Base-by-base conservation (phyloP, 23 red algal genomes). In the Gracilaria domingensis region DNA sequence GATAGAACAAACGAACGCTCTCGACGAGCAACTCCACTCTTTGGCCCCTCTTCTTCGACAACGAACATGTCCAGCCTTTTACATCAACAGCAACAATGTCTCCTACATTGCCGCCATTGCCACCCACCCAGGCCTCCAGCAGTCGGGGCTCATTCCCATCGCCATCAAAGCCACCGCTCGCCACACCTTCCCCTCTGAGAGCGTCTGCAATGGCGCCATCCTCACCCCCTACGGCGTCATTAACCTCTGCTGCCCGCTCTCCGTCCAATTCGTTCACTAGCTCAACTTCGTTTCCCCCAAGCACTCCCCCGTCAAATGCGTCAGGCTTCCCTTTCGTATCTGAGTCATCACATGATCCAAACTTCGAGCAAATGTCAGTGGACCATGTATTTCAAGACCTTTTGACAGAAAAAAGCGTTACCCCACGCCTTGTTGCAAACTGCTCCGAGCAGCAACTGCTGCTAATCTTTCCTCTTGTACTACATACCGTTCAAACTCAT, bases 351-450 rank as follows among this genome's bases (percentile, higher is more conserved):
- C 64, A 69, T 69, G 64, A 69, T 36, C 30, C 64, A 16, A 18
- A 37, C 64, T 69, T 69, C 64, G 72, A 77, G 45, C 72, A 49
- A 26, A 77, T 77, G 72, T 51, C 72, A 40, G 38, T 30, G 18
- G 21, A 77, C 40, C 72, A 28, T 28, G 9, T 77, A n/a, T 14
- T 49, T 25, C 20, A 51, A 77, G 72, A 77, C 38, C 38, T 77
- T 50, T 30, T 77, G 40, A 8, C 72, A 24, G 72, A 77, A 51
- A 45, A 30, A 20, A 77, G 2, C 4, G 72, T 50, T 39, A 49
- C 72, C 26, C 72, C 72, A 23, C 72, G 72, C 42, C 72, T 49
- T 30, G 45, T 77, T 0, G 11, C 72, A 40, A 42, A 77, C 8
- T 77, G 72, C 42, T 48, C 38, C 20, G 72, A 77, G 16, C 72